Conservation (phyloP, 805 yeast species). For the Lachancea thermotolerans region DNA sequence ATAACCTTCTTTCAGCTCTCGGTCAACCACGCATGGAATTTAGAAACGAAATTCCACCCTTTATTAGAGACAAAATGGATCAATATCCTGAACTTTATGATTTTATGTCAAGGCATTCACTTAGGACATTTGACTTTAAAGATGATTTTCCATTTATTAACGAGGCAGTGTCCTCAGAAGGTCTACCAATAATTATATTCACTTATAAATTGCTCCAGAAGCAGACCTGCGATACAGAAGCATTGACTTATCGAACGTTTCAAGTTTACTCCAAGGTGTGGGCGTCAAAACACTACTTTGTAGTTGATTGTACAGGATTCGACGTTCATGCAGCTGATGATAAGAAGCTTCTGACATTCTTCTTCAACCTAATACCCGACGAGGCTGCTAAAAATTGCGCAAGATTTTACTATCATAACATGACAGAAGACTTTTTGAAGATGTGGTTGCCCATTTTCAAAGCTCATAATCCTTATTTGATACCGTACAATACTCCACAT, state of each 20-base stretch:
- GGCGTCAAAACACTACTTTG: conserved; percentile 56
- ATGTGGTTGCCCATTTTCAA: conserved; percentile 23
- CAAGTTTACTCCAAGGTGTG: conserved; percentile 65
- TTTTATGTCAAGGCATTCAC: conserved; percentile 62
- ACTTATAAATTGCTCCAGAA: conserved; percentile 37
- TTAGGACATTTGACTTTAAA: conserved; percentile 43
- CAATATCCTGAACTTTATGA: conserved; percentile 53
- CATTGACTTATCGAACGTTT: conserved; percentile 51
- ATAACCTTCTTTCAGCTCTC: conserved; percentile 38
- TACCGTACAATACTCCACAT: conserved; percentile 27
- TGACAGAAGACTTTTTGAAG: conserved; percentile 25
- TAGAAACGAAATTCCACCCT: conserved; percentile 50
- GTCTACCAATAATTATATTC: conserved; percentile 59
- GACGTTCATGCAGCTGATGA: conserved; percentile 24
- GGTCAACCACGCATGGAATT: conserved; percentile 56
- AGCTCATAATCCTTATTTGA: conserved; percentile 20
- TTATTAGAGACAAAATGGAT: conserved; percentile 43
- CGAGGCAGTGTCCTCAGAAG: conserved; percentile 65
- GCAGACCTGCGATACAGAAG: conserved; percentile 38
- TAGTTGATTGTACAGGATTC: conserved; percentile 66
- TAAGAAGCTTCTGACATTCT: conserved; percentile 15
- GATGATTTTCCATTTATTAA: conserved; percentile 44
- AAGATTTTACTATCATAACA: conserved; percentile 43
- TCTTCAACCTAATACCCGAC: conserved; percentile 42
- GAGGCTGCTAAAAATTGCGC: conserved; percentile 46